Conservation (phyloP, 2,329 filamentous ascomycete genomes). For the Penicillium sclerotigenum region DNA sequence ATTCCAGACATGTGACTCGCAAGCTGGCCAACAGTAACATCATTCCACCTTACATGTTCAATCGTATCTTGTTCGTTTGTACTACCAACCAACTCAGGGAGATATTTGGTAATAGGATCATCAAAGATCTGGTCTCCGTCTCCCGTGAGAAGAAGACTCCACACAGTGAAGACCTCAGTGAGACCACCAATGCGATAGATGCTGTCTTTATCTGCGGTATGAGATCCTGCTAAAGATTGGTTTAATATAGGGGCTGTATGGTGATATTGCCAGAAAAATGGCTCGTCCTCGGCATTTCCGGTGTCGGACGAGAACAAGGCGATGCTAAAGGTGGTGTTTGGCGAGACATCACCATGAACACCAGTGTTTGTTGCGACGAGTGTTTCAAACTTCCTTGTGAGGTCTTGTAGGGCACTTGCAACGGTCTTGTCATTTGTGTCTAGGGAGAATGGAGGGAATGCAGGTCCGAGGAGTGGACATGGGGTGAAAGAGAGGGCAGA, state of each 20-base stretch:
- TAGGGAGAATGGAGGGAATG: neutral
- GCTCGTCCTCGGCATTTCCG: neutral
- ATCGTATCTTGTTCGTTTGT: neutral
- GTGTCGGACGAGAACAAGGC: neutral
- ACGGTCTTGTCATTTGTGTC: neutral
- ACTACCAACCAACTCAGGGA: neutral
- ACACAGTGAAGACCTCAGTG: neutral
- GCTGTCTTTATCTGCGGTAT: neutral
- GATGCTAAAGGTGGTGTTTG: neutral
- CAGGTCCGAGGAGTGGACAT: neutral
- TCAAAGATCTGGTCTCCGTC: neutral
- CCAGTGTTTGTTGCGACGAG: neutral
- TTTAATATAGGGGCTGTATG: neutral
- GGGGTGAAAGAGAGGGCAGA: neutral
- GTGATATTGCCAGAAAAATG: neutral
- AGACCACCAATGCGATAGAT: neutral
- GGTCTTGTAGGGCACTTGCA: neutral
- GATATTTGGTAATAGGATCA: neutral
- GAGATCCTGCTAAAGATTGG: neutral
- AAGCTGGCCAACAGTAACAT: slow-evolving; percentile 24
- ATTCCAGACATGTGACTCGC: slow-evolving; percentile 23
- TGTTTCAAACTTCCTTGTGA: neutral
- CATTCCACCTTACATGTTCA: slow-evolving; percentile 9
- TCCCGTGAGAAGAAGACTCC: neutral
- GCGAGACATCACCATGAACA: neutral